Percentiles rank a stretch among this genome's conserved stretches.
These are phyloP conservation scores for Cordyceps fumosorosea DNA, from an alignment of 2,329 filamentous ascomycete species.

Conservation along the genomic window DNA sequence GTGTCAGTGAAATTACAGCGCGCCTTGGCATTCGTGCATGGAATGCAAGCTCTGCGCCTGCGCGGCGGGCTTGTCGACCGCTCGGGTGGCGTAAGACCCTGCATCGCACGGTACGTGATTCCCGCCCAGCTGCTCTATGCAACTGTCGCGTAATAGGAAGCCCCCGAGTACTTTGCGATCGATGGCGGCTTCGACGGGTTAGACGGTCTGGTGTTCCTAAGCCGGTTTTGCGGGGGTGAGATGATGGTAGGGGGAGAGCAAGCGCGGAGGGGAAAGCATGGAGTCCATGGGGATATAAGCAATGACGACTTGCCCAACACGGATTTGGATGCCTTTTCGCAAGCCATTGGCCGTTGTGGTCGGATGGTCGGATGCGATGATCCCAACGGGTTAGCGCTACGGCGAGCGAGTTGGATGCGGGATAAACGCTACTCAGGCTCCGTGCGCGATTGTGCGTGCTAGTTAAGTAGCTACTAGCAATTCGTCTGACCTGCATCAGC, in stretches of 20 bases:
- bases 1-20: slow-evolving; percentile 23
- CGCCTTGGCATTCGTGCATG: slow-evolving; percentile 24
- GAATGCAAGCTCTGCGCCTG: slow-evolving; percentile 24
- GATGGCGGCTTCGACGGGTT: neutral
- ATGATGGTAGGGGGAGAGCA: neutral
- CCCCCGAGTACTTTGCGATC: slow-evolving; percentile 9
- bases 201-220: slow-evolving; percentile 1
- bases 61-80: slow-evolving; percentile 22
- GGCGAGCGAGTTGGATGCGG: neutral
- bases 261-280: neutral
- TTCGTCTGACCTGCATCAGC: slow-evolving; percentile 6
- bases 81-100: slow-evolving; percentile 12
- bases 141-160: neutral
- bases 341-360: neutral
- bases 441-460: neutral
- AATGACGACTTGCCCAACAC: neutral
- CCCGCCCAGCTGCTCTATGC: slow-evolving; percentile 8
- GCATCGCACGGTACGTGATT: slow-evolving; percentile 16
- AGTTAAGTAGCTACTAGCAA: neutral
- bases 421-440: neutral
- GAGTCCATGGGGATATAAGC: slow-evolving; percentile 7
- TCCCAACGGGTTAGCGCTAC: slow-evolving; percentile 4
- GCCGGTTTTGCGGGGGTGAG: neutral
- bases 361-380: slow-evolving; percentile 1
- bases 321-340: neutral